Conservation (phyloP, 305 asterid genomes). For the Ajuga reptans region DNA sequence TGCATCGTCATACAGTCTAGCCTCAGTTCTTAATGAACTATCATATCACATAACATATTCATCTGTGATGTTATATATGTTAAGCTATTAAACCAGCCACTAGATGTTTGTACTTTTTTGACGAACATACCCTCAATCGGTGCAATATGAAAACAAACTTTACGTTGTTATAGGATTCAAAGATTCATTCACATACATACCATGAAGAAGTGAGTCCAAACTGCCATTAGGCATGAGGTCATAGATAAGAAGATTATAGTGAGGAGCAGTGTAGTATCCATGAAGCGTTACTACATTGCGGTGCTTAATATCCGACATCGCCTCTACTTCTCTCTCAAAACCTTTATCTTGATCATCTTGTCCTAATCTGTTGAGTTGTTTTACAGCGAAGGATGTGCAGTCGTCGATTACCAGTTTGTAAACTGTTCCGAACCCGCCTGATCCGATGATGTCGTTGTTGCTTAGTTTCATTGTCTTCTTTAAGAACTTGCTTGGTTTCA, state of each 20-base stretch:
- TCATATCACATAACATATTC: not conserved
- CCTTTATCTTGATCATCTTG: slow-evolving; percentile 68
- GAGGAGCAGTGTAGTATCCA: slow-evolving; percentile 69
- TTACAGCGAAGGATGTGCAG: slow-evolving; percentile 52
- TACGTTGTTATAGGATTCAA: not conserved
- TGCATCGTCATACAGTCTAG: slow-evolving; percentile 25
- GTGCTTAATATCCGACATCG: slow-evolving; percentile 86
- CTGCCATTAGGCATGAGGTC: slow-evolving; percentile 85
- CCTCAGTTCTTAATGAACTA: not conserved
- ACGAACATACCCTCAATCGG: no score
- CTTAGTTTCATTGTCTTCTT: slow-evolving; percentile 62
- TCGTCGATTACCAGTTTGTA: slow-evolving; percentile 55
- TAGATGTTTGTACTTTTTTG: not conserved
- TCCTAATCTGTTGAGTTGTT: slow-evolving; percentile 44
- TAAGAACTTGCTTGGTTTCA: slow-evolving; percentile 42
- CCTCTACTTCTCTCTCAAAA: slow-evolving; percentile 74
- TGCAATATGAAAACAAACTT: not conserved
- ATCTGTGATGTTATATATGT: not conserved
- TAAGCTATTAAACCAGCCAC: not conserved
- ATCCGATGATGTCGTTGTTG: slow-evolving; percentile 76
- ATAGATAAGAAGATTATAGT: slow-evolving; percentile 70
- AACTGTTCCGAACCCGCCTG: slow-evolving; percentile 81
- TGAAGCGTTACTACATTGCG: slow-evolving; percentile 70
- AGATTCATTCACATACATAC: slow-evolving; percentile 32
- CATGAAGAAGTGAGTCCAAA: slow-evolving; percentile 56